Evolutionary conservation across 495 filamentous ascomycete species (phyloP), one percentile per base, ranked within the genome.

Genomic region (Daldinia caldariorum): DNA sequence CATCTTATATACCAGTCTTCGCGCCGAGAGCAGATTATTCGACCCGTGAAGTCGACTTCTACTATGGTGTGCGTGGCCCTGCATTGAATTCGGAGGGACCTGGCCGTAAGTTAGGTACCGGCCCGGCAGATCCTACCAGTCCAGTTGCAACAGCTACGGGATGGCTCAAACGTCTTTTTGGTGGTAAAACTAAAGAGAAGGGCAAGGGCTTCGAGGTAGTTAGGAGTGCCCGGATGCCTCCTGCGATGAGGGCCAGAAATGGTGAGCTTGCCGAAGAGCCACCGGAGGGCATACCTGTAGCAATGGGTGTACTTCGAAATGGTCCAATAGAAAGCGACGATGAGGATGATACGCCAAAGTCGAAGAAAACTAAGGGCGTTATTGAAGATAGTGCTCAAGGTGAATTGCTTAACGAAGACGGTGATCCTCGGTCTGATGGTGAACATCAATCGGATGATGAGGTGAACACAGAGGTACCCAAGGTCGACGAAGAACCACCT

Each of bases 131-230:
- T 80, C 95, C 95, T 6, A 97, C 94, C 37, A 90, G 93, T 0
- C 94, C 94, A 2, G 91, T 95, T 12, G 89, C 92, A 4, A 92
- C 91, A 8, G 94, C 95, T 1, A 89, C 92, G 3, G 92, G 93
- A 0, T 99, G 94, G 91, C 86, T 99, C 78, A 89, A 91, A 70
- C 85, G 84, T 38, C 79, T 97, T 35, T 86, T 97, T 63, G 89
- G 89, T 32, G 92, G 90, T 7, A 93, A 95, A 77, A 91, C 87
- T 3, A 97, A 95, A 71, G 93, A 95, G 47, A 95, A 88, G 72
- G 91, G 90, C 32, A 97, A 97, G 78, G 95, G 95, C 0, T 99
- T 99, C 63, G 95, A 97, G 76, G 95, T 99, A 14, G 95, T 98
- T 12, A 84, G 95, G 74, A 97, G 93, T 73, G 85, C 92, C 43